Evolutionary conservation across 495 filamentous ascomycete species (phyloP), one percentile per base, ranked within the genome.

Genomic region (Monascus purpureus): DNA sequence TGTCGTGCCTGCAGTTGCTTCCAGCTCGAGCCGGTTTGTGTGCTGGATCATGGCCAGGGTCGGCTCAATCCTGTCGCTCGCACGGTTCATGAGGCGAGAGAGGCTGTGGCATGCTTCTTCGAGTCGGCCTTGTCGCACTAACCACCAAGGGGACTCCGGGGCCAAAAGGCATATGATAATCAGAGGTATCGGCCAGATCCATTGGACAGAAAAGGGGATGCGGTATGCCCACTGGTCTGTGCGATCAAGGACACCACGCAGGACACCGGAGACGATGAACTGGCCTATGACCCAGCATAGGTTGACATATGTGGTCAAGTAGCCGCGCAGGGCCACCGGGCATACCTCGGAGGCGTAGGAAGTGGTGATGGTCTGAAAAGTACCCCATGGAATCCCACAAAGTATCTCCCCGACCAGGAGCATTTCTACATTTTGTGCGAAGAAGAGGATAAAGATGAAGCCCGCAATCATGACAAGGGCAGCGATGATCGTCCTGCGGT

Each of bases 121-220:
- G 14, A 67, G 69, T 2, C 77, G 67, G n/a, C n/a, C n/a, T n/a
- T n/a, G n/a, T n/a, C n/a, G n/a, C n/a, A n/a, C n/a, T n/a, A n/a
- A n/a, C n/a, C 78, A 82, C 77, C 75, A 83, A 0, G 80, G 79
- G 0, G 62, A 70, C 47, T 85, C 80, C 2, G 80, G 80, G 1
- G 73, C 75, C 20, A 78, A 66, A 17, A 61, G 57, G 44, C 75
- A 67, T 23, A 72, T 70, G 25, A 77, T 53, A 20, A 76, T 61
- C 7, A 83, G 65, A 2, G 78, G 75, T 1, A 75, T 50, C 0
- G 77, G 75, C 74, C 77, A 83, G 46, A 78, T 70, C 79, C 79
- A 83, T 42, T 71, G 70, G 6, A 72, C 31, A 3, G 65, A 61
- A 40, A 69, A 73, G 0, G 70, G 70, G 28, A 73, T 71, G 24